Conservation (phyloP, 352 stramenopile species). For the Globisporangium cylindrosporum region DNA sequence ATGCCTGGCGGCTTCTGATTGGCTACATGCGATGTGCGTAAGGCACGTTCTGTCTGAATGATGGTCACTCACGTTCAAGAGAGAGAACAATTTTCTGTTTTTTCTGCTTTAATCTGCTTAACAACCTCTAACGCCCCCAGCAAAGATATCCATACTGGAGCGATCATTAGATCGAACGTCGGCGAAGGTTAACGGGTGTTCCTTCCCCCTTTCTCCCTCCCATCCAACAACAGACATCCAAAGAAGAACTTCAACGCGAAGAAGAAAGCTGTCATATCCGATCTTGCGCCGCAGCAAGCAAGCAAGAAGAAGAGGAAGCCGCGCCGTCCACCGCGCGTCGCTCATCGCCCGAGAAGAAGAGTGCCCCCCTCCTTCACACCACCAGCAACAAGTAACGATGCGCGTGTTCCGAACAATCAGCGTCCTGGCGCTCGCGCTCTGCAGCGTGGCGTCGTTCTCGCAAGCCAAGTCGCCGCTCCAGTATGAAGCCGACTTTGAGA, state of each 20-base stretch:
- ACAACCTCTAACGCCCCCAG: conserved; percentile 22
- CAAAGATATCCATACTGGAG: background rate
- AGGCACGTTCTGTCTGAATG: conserved; percentile 1
- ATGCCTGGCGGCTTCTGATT: conserved; percentile 8
- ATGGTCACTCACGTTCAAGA: background rate
- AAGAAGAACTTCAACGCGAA: conserved; percentile 23
- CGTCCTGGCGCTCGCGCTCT: conserved; percentile 29
- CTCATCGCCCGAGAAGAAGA: background rate
- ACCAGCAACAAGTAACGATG: conserved; percentile 16
- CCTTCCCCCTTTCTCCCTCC: background rate
- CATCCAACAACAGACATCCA: background rate
- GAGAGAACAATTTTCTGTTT: conserved; percentile 9
- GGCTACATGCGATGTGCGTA: background rate
- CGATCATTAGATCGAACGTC: background rate
- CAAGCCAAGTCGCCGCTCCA: conserved; percentile 55
- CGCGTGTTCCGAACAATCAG: conserved; percentile 21
- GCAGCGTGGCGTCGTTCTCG: conserved; percentile 16
- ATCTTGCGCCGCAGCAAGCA: conserved; percentile 19
- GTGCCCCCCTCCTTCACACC: no score
- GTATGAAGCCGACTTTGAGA: conserved; percentile 74
- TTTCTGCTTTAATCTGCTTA: conserved; percentile 14
- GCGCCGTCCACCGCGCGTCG: background rate
- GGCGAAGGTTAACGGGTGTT: conserved; percentile 14
- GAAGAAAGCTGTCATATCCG: conserved; percentile 8
- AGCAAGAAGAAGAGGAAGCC: conserved; percentile 11